Evolutionary conservation across 257 asterid genomes (phyloP).

Genomic region (Plectranthus barbatus): DNA sequence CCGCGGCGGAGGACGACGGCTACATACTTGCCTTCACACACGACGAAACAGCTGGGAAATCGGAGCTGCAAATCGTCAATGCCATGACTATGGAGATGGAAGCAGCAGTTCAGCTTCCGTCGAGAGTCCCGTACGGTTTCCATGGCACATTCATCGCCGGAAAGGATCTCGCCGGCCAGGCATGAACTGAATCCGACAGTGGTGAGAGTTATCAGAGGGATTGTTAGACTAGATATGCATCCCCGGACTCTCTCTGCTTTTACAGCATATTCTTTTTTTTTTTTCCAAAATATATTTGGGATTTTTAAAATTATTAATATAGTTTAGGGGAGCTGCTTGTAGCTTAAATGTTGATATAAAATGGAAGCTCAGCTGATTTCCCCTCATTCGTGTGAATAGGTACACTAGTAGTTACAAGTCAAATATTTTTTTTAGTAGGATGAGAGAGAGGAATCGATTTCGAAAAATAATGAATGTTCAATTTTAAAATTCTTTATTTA

Average conservation of each 20-base stretch:
- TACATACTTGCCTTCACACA: conserved; percentile 61
- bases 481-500: no score
- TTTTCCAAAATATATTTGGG: not conserved
- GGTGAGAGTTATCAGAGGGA: conserved; percentile 15
- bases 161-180: conserved; percentile 51
- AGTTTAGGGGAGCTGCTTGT: conserved; percentile 40
- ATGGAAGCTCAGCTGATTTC: conserved; percentile 86
- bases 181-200: conserved; percentile 7
- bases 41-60: conserved; percentile 49
- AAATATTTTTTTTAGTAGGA: not conserved
- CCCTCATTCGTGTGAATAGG: conserved; percentile 29
- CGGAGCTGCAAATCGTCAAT: conserved; percentile 73
- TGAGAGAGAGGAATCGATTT: no score
- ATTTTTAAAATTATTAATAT: not conserved
- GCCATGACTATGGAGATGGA: conserved; percentile 55
- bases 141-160: conserved; percentile 73
- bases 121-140: conserved; percentile 87
- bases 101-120: conserved; percentile 59
- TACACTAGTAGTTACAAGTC: not conserved
- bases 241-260: conserved; percentile 70
- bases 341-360: conserved; percentile 70
- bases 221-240: conserved; percentile 24
- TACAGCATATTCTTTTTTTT: not conserved
- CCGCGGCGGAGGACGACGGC: conserved; percentile 63
- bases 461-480: no score